phyloP scores from a whole-genome alignment of 106 monocot species.

The Chionographis japonica region DNA sequence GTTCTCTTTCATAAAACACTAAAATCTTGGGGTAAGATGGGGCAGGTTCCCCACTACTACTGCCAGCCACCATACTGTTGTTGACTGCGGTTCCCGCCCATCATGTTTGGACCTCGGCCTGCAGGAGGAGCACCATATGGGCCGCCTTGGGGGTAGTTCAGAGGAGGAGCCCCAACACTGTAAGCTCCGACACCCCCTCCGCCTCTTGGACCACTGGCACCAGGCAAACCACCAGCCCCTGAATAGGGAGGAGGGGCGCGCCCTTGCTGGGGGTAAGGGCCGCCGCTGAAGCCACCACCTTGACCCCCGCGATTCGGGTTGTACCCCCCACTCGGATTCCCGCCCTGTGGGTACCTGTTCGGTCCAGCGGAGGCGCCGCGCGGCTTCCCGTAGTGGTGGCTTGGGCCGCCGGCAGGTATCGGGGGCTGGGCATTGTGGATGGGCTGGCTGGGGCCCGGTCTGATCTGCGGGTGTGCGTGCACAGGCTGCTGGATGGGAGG shows the following conservation, averaged over 20 bases:
- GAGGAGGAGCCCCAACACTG: slow-evolving; percentile 45
- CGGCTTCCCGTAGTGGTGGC: slow-evolving; percentile 82
- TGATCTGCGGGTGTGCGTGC: slow-evolving; percentile 61
- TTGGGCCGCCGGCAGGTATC: slow-evolving; percentile 47
- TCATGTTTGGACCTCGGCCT: slow-evolving; percentile 61
- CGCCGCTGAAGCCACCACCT: slow-evolving; percentile 35
- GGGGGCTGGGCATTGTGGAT: slow-evolving; percentile 52
- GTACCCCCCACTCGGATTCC: slow-evolving; percentile 63
- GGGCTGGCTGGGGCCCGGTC: slow-evolving; percentile 65
- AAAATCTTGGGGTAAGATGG: too few species aligned
- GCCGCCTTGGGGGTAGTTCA: slow-evolving; percentile 67
- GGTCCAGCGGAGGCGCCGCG: slow-evolving; percentile 60
- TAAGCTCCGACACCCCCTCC: slow-evolving; percentile 27
- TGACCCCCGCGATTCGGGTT: slow-evolving; percentile 69
- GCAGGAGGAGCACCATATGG: slow-evolving; percentile 61
- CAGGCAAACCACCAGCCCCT: slow-evolving; percentile 44
- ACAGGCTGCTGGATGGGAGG: slow-evolving; percentile 83
- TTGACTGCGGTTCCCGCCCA: slow-evolving; percentile 55
- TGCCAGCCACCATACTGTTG: slow-evolving; percentile 62
- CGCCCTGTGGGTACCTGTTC: slow-evolving; percentile 64
- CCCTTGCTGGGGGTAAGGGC: slow-evolving; percentile 42
- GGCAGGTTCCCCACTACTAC: not conserved
- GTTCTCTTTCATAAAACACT: too few species aligned
- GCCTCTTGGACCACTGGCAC: slow-evolving; percentile 55
- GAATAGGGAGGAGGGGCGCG: slow-evolving; percentile 59